Conservation (phyloP, 2,329 filamentous ascomycete species). For the Microdochium bolleyi region DNA sequence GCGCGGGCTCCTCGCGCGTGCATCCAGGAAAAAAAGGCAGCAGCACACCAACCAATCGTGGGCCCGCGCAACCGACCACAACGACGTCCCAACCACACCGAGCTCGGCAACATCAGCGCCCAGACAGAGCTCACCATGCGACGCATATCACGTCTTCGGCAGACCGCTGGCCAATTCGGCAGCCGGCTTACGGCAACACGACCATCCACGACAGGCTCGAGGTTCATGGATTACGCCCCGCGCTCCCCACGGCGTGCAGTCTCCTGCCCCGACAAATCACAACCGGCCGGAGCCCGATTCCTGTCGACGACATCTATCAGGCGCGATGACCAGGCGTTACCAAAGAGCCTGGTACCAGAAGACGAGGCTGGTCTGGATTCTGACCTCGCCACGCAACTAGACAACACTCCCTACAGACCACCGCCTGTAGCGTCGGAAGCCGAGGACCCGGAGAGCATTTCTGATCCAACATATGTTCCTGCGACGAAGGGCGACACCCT, state of each 20-base stretch:
- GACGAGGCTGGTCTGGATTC: neutral
- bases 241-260: neutral
- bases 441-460: conserved; percentile 16
- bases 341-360: neutral
- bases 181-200: neutral
- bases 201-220: neutral
- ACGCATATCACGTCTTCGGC: neutral
- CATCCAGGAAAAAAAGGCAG: neutral
- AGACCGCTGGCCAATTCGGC: neutral
- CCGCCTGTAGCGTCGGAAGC: conserved; percentile 10
- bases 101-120: neutral
- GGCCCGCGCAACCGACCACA: neutral
- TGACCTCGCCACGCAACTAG: neutral
- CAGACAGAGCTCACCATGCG: neutral
- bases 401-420: neutral
- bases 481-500: conserved; percentile 36
- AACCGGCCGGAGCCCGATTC: neutral
- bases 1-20: too few relatives aligned
- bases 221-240: neutral
- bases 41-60: neutral
- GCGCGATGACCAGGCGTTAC: neutral
- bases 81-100: neutral
- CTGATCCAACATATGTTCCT: conserved; percentile 33
- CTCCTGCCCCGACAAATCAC: neutral
- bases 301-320: neutral